Conservation (phyloP, 352 stramenopile species). For the Phytophthora pseudosyringae region DNA sequence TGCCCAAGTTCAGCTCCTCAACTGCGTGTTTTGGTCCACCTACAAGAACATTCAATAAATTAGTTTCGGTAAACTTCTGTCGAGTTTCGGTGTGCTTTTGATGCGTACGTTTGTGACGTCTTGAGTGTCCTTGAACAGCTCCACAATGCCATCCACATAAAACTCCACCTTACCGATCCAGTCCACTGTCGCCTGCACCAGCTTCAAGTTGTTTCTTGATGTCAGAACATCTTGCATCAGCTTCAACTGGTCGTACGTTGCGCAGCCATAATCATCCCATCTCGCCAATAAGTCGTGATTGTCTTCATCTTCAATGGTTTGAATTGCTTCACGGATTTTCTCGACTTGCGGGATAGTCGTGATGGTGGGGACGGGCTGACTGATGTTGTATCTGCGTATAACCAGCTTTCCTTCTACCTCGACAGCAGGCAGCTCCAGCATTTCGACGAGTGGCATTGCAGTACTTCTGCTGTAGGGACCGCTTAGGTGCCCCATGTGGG, state of each 20-base stretch:
- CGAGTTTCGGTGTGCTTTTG: background rate
- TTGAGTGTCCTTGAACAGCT: conserved; percentile 1
- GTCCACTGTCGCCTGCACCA: conserved; percentile 6
- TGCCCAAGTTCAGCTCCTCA: conserved; percentile 1
- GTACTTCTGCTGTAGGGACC: too few species aligned
- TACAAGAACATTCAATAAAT: background rate
- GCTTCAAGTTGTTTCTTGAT: conserved; percentile 7
- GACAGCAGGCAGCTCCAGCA: too few species aligned
- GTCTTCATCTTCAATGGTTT: too few species aligned
- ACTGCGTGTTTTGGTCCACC: conserved; percentile 2
- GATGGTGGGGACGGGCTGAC: too few species aligned
- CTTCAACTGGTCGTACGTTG: conserved; percentile 14
- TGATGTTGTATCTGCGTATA: too few species aligned
- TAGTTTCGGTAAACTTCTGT: conserved; percentile 9
- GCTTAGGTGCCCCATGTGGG: too few species aligned
- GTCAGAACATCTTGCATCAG: background rate
- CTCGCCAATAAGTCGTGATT: too few species aligned
- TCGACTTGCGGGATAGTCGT: too few species aligned
- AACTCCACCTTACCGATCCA: conserved; percentile 21
- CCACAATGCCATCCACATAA: background rate
- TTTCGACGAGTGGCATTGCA: too few species aligned
- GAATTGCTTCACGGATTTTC: too few species aligned
- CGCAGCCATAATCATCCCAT: conserved; percentile 11
- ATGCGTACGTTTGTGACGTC: conserved; percentile 7
- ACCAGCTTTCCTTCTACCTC: too few species aligned